Base-by-base conservation (phyloP, 1,284 basidiomycete genomes). In the Exobasidium rhododendri region DNA sequence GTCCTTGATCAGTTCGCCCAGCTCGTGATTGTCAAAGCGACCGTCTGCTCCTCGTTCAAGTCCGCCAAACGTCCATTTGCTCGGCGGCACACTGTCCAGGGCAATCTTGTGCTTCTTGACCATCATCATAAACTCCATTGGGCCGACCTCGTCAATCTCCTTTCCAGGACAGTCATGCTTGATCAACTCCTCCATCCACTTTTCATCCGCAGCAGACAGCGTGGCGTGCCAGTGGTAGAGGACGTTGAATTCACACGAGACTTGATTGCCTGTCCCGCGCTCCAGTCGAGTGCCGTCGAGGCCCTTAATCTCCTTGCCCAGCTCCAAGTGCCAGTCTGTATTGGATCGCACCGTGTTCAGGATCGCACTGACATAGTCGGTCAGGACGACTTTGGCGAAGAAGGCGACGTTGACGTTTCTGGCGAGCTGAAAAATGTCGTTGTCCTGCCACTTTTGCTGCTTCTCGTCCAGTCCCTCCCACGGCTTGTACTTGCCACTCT, bases 1-100 rank as follows among this genome's bases (percentile, higher is more conserved):
- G 32, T 68, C 65, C 61, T 69, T 73, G 59, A 73, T 61, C 55
- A 73, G 61, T 51, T 63, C 47, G n/a, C 89, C 90, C 17, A 94
- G 83, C 59, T 88, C 86, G 5, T 84, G 84, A 74, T 92, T 89
- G 35, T 84, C 85, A 82, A 91, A 91, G 2, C 71, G 80, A 47
- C 85, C 86, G 47, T 89, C 83, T 24, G 69, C 80, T 60, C 87
- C 83, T n/a, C 90, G 86, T 65, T 85, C 69, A 63, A 91, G 72
- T 2, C 87, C 88, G 63, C 59, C 65, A 22, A 71, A 69, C 24
- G 85, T 86, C 89, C 89, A 91, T 24, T 87, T 3, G 4, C 28
- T 24, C 4, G 28, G 24, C 84, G 83, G 53, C 56, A 43, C 5
- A 47, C 43, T 13, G 31, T 43, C 14, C 7, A 54, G 29, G 6